Evolutionary conservation across 2,329 filamentous ascomycete genomes (phyloP).

Genomic region (Xylaria digitata): DNA sequence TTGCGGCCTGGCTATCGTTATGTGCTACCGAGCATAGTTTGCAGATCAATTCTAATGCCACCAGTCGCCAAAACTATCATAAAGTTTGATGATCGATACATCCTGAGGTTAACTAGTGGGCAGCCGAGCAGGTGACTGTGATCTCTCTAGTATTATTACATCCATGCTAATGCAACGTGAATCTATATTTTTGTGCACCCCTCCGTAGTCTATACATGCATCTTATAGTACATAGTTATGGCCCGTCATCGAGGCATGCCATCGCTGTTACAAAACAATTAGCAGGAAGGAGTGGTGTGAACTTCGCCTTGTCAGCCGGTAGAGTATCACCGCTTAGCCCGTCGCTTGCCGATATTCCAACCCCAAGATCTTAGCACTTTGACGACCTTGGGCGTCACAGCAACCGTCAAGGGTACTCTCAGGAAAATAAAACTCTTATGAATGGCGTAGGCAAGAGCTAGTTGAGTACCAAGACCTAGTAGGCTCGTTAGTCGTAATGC

Average conservation of each 20-base stretch:
- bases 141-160: not conserved
- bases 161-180: not conserved
- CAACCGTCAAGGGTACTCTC: constrained; percentile 90
- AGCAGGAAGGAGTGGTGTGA: constrained; percentile 22
- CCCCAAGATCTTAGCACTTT: constrained; percentile 88
- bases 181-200: constrained; percentile 33
- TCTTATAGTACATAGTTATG: constrained; percentile 21
- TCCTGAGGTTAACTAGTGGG: not conserved
- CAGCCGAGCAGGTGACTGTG: not conserved
- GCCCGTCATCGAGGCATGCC: constrained; percentile 5
- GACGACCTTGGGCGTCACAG: constrained; percentile 93
- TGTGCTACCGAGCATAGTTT: not conserved
- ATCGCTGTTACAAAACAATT: not conserved
- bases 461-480: constrained; percentile 77
- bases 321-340: constrained; percentile 39
- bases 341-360: constrained; percentile 89
- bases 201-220: constrained; percentile 25
- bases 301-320: not conserved
- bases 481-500: constrained; percentile 31
- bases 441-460: constrained; percentile 93
- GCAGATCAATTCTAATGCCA: not conserved
- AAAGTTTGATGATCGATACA: not conserved
- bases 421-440: constrained; percentile 99
- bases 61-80: not conserved
- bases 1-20: not conserved